phyloP scores from a whole-genome alignment of 768 basidiomycete genomes.

The Scleroderma citrinum region DNA sequence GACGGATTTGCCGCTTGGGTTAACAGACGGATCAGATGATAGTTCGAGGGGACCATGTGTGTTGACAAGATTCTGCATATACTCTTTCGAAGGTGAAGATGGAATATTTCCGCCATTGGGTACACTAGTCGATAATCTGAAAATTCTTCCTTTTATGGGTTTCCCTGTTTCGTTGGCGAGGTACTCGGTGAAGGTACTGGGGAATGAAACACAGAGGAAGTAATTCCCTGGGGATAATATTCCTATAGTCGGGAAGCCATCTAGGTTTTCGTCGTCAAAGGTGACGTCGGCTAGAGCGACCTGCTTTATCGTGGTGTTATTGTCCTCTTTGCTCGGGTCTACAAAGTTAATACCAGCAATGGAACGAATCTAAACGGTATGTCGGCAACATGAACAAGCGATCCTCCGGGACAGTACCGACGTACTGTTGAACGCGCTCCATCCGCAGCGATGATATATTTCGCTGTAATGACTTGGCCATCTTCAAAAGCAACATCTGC shows the following conservation, averaged over 20 bases:
- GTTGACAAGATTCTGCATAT: constrained; percentile 39
- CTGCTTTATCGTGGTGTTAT: constrained; percentile 28
- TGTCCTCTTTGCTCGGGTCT: constrained; percentile 32
- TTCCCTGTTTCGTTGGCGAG: constrained; percentile 7
- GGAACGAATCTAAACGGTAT: constrained; percentile 34
- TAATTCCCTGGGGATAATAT: constrained; percentile 27
- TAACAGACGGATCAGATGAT: constrained; percentile 31
- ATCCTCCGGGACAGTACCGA: neutral
- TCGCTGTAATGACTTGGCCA: constrained; percentile 37
- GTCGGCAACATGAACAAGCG: neutral
- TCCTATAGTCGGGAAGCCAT: constrained; percentile 5
- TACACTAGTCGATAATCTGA: constrained; percentile 37
- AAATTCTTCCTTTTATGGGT: constrained; percentile 17
- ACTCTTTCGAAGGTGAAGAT: constrained; percentile 31
- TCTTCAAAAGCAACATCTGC: constrained; percentile 41
- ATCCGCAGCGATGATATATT: constrained; percentile 48
- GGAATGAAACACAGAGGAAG: constrained; percentile 34
- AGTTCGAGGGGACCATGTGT: constrained; percentile 31
- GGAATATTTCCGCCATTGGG: constrained; percentile 34
- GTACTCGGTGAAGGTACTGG: constrained; percentile 18
- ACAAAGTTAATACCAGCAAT: constrained; percentile 36
- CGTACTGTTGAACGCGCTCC: constrained; percentile 42
- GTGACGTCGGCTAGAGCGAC: constrained; percentile 44
- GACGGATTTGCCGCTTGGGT: constrained; percentile 23
- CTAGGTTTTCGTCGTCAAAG: constrained; percentile 16